Conservation (phyloP, 148 eudicot species). For the Fagopyrum tataricum region DNA sequence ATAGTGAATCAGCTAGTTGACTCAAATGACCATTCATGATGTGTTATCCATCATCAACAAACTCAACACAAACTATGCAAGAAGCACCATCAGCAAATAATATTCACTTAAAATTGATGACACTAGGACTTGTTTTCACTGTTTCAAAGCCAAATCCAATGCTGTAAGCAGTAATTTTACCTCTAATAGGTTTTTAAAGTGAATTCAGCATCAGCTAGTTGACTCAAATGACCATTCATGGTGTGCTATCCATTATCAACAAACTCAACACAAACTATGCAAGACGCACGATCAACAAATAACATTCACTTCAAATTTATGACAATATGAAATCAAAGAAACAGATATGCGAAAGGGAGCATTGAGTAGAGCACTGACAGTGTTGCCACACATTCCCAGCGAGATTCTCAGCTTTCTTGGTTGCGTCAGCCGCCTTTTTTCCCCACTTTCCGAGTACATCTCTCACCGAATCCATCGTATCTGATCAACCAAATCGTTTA, state of each 20-base stretch:
- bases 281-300: no score
- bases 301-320: conserved; percentile 25
- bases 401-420: conserved; percentile 66
- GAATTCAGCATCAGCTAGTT: background rate
- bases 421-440: conserved; percentile 77
- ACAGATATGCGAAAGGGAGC: background rate
- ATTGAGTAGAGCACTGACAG: conserved; percentile 33
- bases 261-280: no score
- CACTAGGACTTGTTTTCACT: conserved; percentile 90
- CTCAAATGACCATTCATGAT: background rate
- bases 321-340: conserved; percentile 37
- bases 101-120: no score
- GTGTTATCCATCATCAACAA: no score
- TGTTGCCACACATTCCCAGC: conserved; percentile 97
- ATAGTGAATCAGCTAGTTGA: background rate
- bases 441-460: conserved; percentile 81
- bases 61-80: no score
- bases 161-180: background rate
- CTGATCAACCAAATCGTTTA: conserved; percentile 20
- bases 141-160: background rate
- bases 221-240: background rate
- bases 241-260: no score
- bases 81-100: no score
- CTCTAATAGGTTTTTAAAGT: background rate
- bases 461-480: conserved; percentile 63